Evolutionary conservation across 2,329 filamentous ascomycete species (phyloP).

Genomic region (Xylariaceae sp.): DNA sequence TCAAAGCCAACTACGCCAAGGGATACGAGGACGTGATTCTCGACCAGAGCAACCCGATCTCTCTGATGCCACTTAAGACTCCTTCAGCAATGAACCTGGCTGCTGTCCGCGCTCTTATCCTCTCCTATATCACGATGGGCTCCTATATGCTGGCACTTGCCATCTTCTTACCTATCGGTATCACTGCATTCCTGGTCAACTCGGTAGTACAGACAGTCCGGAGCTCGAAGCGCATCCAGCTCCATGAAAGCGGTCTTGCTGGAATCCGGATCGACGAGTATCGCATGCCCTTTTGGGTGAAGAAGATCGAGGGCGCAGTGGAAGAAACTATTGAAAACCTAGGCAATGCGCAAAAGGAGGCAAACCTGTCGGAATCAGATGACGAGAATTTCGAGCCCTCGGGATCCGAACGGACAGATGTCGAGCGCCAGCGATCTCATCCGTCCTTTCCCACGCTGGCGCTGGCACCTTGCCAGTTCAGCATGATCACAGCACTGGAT

Average conservation of each 20-base stretch:
- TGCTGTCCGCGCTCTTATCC: conserved; percentile 28
- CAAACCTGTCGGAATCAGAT: conserved; percentile 59
- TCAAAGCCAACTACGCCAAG: conserved; percentile 67
- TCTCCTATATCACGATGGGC: conserved; percentile 44
- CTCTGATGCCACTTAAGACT: conserved; percentile 34
- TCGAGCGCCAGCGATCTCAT: conserved; percentile 37
- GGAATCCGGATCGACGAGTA: conserved; percentile 66
- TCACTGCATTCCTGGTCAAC: conserved; percentile 68
- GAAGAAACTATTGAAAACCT: conserved; percentile 73
- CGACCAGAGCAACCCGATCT: conserved; percentile 59
- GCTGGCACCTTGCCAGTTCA: conserved; percentile 72
- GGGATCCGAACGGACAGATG: conserved; percentile 37
- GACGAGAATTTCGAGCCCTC: conserved; percentile 40
- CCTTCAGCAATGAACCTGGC: conserved; percentile 32
- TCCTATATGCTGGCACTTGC: conserved; percentile 61
- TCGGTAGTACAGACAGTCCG: conserved; percentile 70
- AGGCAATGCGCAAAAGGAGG: conserved; percentile 62
- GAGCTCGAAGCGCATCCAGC: conserved; percentile 66
- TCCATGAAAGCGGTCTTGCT: conserved; percentile 67
- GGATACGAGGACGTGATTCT: conserved; percentile 73
- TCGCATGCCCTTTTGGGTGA: conserved; percentile 68
- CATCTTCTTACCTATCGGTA: conserved; percentile 68
- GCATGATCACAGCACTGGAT: conserved; percentile 76
- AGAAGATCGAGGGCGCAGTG: conserved; percentile 68
- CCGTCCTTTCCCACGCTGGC: conserved; percentile 64